These are phyloP conservation scores for Ophiostoma tasmaniense DNA, from an alignment of 2,329 filamentous ascomycete species.

Conservation along the genomic window DNA sequence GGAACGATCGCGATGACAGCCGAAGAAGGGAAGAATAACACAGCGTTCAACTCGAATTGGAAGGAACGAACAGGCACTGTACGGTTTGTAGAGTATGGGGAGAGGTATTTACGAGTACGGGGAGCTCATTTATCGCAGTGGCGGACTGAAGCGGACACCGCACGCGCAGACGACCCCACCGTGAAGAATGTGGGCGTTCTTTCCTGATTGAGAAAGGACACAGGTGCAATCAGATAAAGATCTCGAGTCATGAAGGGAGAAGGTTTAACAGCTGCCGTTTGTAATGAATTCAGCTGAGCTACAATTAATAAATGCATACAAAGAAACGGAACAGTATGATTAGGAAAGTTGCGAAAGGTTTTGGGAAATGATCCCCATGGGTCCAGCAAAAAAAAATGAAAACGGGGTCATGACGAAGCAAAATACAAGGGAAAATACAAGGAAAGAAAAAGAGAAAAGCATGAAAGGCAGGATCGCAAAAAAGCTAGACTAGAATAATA, in stretches of 20 bases:
- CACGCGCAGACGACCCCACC: slow-evolving; percentile 6
- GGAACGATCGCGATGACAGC: not conserved
- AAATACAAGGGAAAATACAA: not conserved
- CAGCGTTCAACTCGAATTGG: not conserved
- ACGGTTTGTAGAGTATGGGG: not conserved
- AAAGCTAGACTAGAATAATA: not conserved
- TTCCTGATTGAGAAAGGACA: not conserved
- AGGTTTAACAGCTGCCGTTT: not conserved
- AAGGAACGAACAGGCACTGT: not conserved
- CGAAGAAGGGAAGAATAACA: not conserved
- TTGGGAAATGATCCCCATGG: not conserved
- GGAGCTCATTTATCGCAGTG: slow-evolving; percentile 8
- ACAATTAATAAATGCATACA: not conserved
- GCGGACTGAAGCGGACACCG: slow-evolving; percentile 3
- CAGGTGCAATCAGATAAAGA: slow-evolving; percentile 1
- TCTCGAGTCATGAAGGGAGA: not conserved
- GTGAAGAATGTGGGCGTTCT: not conserved
- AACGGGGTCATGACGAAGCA: not conserved
- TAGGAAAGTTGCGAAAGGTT: not conserved
- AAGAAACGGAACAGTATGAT: not conserved
- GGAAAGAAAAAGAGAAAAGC: not conserved
- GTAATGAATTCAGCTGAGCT: not conserved
- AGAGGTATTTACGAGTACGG: slow-evolving; percentile 6
- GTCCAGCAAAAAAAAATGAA: not conserved
- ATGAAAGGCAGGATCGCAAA: not conserved